A percentile compares a stretch with the other conserved stretches of the same genome.
Conservation (phyloP, 805 yeast genomes). For the Sugiyamaella chiloensis region DNA sequence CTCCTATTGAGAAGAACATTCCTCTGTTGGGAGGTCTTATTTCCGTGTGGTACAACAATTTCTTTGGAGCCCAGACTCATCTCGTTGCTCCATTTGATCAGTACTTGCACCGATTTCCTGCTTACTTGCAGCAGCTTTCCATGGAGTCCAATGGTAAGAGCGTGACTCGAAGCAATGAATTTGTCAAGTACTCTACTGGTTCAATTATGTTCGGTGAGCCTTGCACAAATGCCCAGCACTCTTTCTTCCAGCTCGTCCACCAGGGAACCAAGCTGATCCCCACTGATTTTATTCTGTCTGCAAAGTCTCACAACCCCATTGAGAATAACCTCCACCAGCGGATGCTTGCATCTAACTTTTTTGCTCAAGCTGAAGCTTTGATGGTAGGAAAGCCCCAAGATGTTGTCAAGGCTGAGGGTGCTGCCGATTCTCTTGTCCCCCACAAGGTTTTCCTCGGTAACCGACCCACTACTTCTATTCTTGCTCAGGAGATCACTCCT, state of each 20-base stretch:
- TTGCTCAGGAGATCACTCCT: slow-evolving; percentile 94
- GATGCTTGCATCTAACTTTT: slow-evolving; percentile 98
- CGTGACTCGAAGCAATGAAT: slow-evolving; percentile 87
- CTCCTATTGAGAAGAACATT: slow-evolving; percentile 88
- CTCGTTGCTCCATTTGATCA: slow-evolving; percentile 98
- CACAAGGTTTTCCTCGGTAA: slow-evolving; percentile 97
- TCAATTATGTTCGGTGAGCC: slow-evolving; percentile 97
- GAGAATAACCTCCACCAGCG: slow-evolving; percentile 91
- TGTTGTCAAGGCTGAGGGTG: slow-evolving; percentile 85
- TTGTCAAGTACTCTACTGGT: slow-evolving; percentile 94
- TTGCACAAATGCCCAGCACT: slow-evolving; percentile 98
- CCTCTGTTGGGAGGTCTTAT: slow-evolving; percentile 91
- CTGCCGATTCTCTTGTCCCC: slow-evolving; percentile 79
- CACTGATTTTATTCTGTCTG: slow-evolving; percentile 94
- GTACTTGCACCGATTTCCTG: slow-evolving; percentile 98
- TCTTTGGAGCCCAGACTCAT: slow-evolving; percentile 97
- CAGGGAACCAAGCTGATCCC: slow-evolving; percentile 99
- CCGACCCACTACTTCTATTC: slow-evolving; percentile 97
- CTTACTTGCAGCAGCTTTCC: slow-evolving; percentile 95
- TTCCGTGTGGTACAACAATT: slow-evolving; percentile 98
- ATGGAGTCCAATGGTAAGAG: slow-evolving; percentile 99
- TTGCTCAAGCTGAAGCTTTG: slow-evolving; percentile 96
- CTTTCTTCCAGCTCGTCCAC: slow-evolving; percentile 98
- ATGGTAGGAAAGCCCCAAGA: slow-evolving; percentile 87
- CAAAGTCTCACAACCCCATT: slow-evolving; percentile 96